phyloP scores from a whole-genome alignment of 164 flowering plant species.

The Dillenia suffruticosa region DNA sequence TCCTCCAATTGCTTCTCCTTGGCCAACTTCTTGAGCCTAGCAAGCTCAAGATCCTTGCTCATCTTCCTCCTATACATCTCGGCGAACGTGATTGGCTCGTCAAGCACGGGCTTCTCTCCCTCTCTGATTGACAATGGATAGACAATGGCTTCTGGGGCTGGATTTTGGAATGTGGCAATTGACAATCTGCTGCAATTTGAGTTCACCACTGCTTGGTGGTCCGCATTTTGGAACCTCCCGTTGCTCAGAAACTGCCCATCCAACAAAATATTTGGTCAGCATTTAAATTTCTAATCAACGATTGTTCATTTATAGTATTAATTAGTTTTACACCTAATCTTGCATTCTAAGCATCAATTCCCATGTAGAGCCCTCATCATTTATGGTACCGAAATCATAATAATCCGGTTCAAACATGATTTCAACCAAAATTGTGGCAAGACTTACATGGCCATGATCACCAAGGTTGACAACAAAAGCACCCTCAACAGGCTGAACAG shows the following conservation, averaged over 20 bases:
- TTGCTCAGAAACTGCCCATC: constrained; percentile 63
- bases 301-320: too few relatives aligned
- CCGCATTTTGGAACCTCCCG: constrained; percentile 92
- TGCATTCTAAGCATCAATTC: too few relatives aligned
- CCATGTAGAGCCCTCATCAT: too few relatives aligned
- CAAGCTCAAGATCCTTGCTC: constrained; percentile 70
- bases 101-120: constrained; percentile 66
- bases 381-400: not conserved
- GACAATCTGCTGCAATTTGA: constrained; percentile 64
- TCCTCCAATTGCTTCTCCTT: constrained; percentile 38
- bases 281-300: not conserved
- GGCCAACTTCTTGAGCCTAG: constrained; percentile 69
- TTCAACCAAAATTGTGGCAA: too few relatives aligned
- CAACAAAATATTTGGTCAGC: not conserved
- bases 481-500: constrained; percentile 76
- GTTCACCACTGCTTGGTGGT: constrained; percentile 93
- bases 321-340: too few relatives aligned
- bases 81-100: constrained; percentile 60
- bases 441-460: constrained; percentile 85
- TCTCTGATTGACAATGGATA: constrained; percentile 60
- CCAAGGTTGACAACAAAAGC: constrained; percentile 90
- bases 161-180: constrained; percentile 87
- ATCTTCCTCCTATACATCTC: constrained; percentile 88
- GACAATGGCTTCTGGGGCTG: constrained; percentile 74
- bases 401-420: too few relatives aligned